A percentile compares a stretch with the other conserved stretches of the same genome.
Evolutionary conservation across 352 stramenopile genomes (phyloP).

Genomic region (Globisporangium viniferum): DNA sequence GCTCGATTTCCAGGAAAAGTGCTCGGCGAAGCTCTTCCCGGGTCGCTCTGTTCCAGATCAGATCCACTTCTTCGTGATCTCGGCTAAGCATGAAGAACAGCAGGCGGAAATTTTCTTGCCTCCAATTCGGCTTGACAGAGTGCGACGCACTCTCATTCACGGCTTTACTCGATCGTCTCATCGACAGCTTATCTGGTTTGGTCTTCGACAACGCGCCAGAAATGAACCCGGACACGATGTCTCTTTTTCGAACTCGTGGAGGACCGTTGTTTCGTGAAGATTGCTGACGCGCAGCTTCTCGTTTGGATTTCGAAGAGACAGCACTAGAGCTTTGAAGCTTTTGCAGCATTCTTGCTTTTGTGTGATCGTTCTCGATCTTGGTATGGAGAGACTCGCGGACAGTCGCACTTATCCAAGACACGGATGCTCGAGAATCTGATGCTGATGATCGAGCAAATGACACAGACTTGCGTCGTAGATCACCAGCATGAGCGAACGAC

Average conservation of each 20-base stretch:
- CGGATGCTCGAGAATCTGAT: constrained; percentile 26
- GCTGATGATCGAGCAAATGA: constrained; percentile 38
- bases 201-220: constrained; percentile 29
- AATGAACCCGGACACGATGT: constrained; percentile 63
- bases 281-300: constrained; percentile 9
- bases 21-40: constrained; percentile 85
- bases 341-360: constrained; percentile 57
- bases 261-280: constrained; percentile 1
- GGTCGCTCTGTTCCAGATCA: constrained; percentile 93
- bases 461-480: constrained; percentile 22
- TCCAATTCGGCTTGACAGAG: constrained; percentile 18
- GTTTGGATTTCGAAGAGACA: constrained; percentile 13
- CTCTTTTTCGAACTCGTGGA: constrained; percentile 58
- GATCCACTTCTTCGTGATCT: constrained; percentile 89
- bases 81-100: constrained; percentile 93
- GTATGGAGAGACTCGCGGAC: constrained; percentile 41
- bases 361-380: constrained; percentile 60
- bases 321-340: constrained; percentile 56
- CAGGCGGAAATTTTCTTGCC: constrained; percentile 91
- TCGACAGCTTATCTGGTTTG: constrained; percentile 30
- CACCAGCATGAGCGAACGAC: background rate
- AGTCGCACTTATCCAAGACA: constrained; percentile 28
- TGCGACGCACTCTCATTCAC: constrained; percentile 13
- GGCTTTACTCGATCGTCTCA: constrained; percentile 20
- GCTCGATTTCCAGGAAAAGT: constrained; percentile 83